These are phyloP conservation scores for Paspalum notatum DNA, from an alignment of 176 grass and related monocot species.

Conservation along the genomic window DNA sequence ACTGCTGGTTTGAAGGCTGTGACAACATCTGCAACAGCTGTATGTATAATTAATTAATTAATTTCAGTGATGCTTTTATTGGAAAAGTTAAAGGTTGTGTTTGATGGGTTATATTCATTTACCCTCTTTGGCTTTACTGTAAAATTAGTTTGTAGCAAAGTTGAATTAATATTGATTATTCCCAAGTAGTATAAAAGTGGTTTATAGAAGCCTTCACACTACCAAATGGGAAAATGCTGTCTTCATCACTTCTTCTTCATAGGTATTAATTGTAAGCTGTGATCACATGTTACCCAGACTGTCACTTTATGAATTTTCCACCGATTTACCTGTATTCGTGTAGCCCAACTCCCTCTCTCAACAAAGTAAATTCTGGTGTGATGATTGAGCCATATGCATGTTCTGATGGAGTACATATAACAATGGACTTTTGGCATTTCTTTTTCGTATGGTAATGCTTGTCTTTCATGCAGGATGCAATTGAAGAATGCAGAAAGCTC, in stretches of 20 bases:
- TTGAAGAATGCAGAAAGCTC: conserved; percentile 97
- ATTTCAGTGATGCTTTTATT: neutral
- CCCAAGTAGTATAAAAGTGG: neutral
- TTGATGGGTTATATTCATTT: conserved; percentile 1
- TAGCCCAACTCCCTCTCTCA: neutral
- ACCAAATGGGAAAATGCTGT: neutral
- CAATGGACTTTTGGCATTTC: neutral
- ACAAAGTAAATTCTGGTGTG: neutral
- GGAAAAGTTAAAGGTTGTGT: neutral
- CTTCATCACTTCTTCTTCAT: conserved; percentile 9
- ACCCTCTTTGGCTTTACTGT: neutral
- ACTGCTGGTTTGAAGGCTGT: conserved; percentile 96
- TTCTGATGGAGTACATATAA: neutral
- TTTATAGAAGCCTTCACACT: neutral
- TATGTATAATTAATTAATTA: conserved; percentile 43
- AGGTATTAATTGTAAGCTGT: neutral
- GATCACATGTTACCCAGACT: neutral
- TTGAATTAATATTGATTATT: neutral
- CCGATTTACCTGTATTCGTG: neutral
- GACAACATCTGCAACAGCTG: conserved; percentile 89
- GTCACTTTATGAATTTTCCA: neutral
- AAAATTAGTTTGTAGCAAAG: neutral
- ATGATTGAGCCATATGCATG: conserved; percentile 3
- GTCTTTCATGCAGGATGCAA: conserved; percentile 67
- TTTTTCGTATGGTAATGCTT: neutral